A percentile compares a stretch with the other conserved stretches of the same genome.
Conservation (phyloP, 805 yeast species). For the Starmerella khaoyaiensis region DNA sequence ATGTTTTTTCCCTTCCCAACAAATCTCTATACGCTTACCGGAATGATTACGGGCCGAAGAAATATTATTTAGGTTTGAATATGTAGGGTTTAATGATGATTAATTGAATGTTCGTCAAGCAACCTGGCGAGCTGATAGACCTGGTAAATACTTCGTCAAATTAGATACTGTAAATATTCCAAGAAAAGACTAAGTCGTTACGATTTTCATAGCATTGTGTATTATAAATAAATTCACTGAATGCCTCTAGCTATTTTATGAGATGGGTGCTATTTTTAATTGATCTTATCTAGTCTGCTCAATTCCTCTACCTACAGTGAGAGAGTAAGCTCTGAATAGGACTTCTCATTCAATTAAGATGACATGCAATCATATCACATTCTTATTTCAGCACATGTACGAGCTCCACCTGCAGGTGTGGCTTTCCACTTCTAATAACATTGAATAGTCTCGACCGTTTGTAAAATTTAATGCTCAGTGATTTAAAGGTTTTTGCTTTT, state of each 20-base stretch:
- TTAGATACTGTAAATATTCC: neutral
- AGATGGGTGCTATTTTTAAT: neutral
- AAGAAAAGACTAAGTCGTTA: neutral
- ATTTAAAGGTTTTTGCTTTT: too few relatives aligned
- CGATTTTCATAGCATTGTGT: neutral
- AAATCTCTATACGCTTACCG: neutral
- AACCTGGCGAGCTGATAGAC: neutral
- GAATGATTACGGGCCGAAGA: neutral
- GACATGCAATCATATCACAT: too few relatives aligned
- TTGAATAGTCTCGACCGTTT: too few relatives aligned
- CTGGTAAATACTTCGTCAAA: neutral
- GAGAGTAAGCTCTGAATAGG: too few relatives aligned
- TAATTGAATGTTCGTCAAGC: neutral
- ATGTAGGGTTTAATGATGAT: neutral
- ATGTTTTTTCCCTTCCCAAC: too few relatives aligned
- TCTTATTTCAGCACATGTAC: too few relatives aligned
- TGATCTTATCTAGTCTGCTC: neutral
- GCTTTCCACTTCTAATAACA: too few relatives aligned
- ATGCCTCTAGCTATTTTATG: neutral
- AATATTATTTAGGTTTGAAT: neutral
- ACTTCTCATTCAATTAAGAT: too few relatives aligned
- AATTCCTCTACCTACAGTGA: too few relatives aligned
- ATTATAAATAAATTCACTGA: neutral
- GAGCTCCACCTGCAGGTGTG: too few relatives aligned
- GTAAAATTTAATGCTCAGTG: too few relatives aligned